A percentile compares a stretch with the other conserved stretches of the same genome.
Evolutionary conservation across 345 rosid species (phyloP).

Genomic region (Boechera stricta): DNA sequence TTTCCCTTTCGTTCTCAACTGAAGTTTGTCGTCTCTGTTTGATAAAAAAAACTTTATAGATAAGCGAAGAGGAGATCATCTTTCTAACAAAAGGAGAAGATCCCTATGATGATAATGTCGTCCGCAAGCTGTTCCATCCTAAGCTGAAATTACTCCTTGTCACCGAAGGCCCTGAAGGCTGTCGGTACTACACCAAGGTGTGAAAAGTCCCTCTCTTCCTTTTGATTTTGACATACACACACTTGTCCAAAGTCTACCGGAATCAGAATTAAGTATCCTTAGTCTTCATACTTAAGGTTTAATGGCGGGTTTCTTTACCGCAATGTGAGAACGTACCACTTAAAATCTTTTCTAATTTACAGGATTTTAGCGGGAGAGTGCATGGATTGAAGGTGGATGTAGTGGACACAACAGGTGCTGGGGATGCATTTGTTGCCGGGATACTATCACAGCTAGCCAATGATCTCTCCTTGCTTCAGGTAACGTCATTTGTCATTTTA

Average conservation of each 20-base stretch:
- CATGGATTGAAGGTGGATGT: slow-evolving; percentile 77
- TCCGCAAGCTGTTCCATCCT: slow-evolving; percentile 73
- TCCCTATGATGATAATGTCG: slow-evolving; percentile 86
- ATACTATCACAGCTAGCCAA: slow-evolving; percentile 63
- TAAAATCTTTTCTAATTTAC: slow-evolving; percentile 20
- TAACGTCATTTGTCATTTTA: slow-evolving; percentile 35
- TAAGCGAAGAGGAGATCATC: slow-evolving; percentile 88
- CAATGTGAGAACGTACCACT: background rate
- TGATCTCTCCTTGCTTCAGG: slow-evolving; percentile 87
- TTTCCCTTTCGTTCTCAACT: background rate
- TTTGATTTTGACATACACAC: background rate
- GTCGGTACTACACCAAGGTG: slow-evolving; percentile 95
- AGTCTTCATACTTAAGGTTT: background rate
- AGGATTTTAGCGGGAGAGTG: slow-evolving; percentile 88
- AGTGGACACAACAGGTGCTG: slow-evolving; percentile 95
- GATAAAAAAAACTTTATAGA: slow-evolving; percentile 46
- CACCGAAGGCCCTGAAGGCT: slow-evolving; percentile 85
- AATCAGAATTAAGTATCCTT: background rate
- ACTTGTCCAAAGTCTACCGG: background rate
- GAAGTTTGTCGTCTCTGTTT: slow-evolving; percentile 30
- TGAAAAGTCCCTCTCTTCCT: slow-evolving; percentile 22
- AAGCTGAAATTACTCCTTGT: slow-evolving; percentile 87
- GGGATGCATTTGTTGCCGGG: slow-evolving; percentile 98
- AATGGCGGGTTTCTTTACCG: background rate
- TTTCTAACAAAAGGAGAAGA: slow-evolving; percentile 92